A percentile compares a stretch with the other conserved stretches of the same genome.
Conservation (phyloP, 2,329 filamentous ascomycete species). For the Plectosphaerella sp. region DNA sequence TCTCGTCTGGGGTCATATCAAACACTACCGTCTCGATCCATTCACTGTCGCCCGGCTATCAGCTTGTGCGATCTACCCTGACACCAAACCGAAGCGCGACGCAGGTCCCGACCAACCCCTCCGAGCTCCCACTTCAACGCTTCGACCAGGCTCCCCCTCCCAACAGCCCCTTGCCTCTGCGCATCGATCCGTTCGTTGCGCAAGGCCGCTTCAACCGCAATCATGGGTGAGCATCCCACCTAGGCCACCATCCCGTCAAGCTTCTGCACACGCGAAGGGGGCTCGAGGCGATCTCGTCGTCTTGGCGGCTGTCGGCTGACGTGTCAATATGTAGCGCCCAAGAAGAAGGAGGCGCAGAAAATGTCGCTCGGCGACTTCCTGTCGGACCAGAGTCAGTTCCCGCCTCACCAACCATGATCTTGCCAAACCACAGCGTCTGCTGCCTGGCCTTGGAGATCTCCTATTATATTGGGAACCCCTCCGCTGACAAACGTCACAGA, state of each 20-base stretch:
- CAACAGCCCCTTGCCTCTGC: conserved; percentile 20
- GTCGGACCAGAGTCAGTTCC: conserved; percentile 75
- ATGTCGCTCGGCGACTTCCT: conserved; percentile 98
- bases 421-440: too few species aligned
- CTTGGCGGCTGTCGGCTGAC: conserved; percentile 7
- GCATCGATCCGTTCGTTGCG: conserved; percentile 35
- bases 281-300: neutral
- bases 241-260: neutral
- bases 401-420: too few species aligned
- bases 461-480: too few species aligned
- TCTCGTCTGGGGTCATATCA: neutral
- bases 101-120: neutral
- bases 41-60: too few species aligned
- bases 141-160: conserved; percentile 6
- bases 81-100: neutral
- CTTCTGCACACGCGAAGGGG: too few species aligned
- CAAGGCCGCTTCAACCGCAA: conserved; percentile 48
- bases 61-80: too few species aligned
- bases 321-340: conserved; percentile 61
- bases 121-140: neutral
- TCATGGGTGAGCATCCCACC: conserved; percentile 47
- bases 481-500: conserved; percentile 27
- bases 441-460: neutral
- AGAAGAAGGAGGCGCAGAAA: conserved; percentile 89
- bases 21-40: neutral